A percentile compares a stretch with the other conserved stretches of the same genome.
Evolutionary conservation across 164 flowering plant genomes (phyloP).

Genomic region (Tinospora cordifolia): DNA sequence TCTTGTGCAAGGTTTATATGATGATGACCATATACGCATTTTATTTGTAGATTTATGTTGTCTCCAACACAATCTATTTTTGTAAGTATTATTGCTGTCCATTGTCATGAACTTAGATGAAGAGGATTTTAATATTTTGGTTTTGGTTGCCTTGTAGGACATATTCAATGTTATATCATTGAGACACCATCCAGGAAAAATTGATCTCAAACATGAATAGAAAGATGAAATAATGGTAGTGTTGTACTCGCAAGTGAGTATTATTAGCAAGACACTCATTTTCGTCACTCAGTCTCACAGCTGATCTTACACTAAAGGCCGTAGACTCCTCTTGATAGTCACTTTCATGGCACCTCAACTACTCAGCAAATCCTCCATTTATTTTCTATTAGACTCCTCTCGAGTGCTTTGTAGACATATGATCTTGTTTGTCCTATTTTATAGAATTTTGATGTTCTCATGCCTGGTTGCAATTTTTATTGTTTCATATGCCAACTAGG

Average conservation of each 20-base stretch:
- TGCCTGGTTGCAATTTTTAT: conserved; percentile 76
- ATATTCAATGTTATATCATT: conserved; percentile 49
- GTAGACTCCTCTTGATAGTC: conserved; percentile 53
- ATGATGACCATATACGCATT: background rate
- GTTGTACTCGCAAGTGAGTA: conserved; percentile 91
- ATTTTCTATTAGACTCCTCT: too few relatives aligned
- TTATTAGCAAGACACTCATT: conserved; percentile 89
- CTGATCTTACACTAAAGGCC: conserved; percentile 85
- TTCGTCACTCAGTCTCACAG: conserved; percentile 90
- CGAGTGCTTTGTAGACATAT: too few relatives aligned
- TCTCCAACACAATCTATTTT: conserved; percentile 90
- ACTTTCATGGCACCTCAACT: conserved; percentile 76
- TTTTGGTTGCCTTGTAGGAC: conserved; percentile 36
- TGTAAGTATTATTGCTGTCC: conserved; percentile 50
- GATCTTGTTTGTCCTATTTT: too few relatives aligned
- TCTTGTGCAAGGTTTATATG: background rate
- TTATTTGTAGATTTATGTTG: conserved; percentile 75
- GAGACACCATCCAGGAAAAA: background rate
- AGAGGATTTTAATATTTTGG: background rate
- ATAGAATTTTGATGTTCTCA: background rate
- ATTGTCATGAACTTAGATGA: too few relatives aligned
- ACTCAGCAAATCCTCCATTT: conserved; percentile 32
- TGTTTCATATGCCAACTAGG: conserved; percentile 93
- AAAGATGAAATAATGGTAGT: conserved; percentile 70
- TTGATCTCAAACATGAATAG: conserved; percentile 6